These are phyloP conservation scores for Lipomyces lipofer DNA, from an alignment of 805 yeast species.

Conservation along the genomic window DNA sequence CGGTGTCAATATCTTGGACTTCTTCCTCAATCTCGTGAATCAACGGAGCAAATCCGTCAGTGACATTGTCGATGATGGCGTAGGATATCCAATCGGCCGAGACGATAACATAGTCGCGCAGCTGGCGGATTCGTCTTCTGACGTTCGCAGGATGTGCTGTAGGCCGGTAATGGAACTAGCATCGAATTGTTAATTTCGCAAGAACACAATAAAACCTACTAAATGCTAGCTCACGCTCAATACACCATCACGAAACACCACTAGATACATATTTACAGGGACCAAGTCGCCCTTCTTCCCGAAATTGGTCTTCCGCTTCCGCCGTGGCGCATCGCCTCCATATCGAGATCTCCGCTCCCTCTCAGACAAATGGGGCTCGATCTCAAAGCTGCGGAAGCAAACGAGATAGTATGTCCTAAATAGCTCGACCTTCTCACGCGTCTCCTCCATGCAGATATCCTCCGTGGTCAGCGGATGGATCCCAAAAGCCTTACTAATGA, in stretches of 20 bases:
- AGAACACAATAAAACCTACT: background rate
- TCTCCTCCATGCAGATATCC: constrained; percentile 89
- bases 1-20: constrained; percentile 91
- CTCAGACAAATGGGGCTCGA: constrained; percentile 49
- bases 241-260: constrained; percentile 89
- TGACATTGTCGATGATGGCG: constrained; percentile 93
- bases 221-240: constrained; percentile 54
- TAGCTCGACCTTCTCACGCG: constrained; percentile 91
- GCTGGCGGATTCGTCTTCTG: constrained; percentile 83
- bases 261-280: constrained; percentile 88
- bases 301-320: constrained; percentile 16
- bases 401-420: constrained; percentile 89
- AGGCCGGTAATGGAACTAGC: constrained; percentile 80
- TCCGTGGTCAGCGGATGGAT: constrained; percentile 96
- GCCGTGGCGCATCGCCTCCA: constrained; percentile 32
- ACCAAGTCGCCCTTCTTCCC: constrained; percentile 45
- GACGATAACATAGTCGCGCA: constrained; percentile 84
- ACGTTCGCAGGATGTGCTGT: constrained; percentile 97
- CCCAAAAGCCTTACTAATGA: constrained; percentile 82
- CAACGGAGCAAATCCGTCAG: constrained; percentile 97
- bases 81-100: constrained; percentile 97
- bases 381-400: constrained; percentile 82
- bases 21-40: constrained; percentile 92
- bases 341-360: constrained; percentile 34
- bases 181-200: background rate